Percentiles rank a stretch among this genome's conserved stretches.
phyloP scores from a whole-genome alignment of 768 basidiomycete species.

The Cantharellus cinnabarinus region DNA sequence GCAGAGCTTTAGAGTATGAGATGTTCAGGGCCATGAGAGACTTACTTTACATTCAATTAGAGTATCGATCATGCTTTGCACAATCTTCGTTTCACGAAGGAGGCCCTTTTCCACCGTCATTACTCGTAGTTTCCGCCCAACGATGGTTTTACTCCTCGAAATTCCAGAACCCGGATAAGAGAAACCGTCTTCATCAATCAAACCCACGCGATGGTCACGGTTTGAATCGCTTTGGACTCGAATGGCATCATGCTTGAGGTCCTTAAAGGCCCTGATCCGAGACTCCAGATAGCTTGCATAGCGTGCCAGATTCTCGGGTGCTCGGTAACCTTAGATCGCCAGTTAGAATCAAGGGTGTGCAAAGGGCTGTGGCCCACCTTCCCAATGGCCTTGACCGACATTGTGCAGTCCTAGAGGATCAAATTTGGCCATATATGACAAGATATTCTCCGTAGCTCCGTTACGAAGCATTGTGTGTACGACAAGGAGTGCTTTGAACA shows the following conservation, averaged over 20 bases:
- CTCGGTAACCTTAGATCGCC: constrained; percentile 42
- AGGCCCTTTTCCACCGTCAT: constrained; percentile 95
- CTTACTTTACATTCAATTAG: constrained; percentile 68
- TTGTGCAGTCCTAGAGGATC: constrained; percentile 70
- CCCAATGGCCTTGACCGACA: constrained; percentile 68
- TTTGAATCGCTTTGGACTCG: constrained; percentile 87
- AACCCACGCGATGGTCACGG: constrained; percentile 50
- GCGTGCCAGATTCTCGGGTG: constrained; percentile 67
- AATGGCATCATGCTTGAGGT: constrained; percentile 86
- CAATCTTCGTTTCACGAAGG: constrained; percentile 73
- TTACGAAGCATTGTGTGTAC: constrained; percentile 93
- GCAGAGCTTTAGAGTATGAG: neutral
- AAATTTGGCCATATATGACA: constrained; percentile 59
- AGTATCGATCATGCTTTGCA: constrained; percentile 77
- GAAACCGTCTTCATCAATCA: constrained; percentile 37
- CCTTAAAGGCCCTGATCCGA: constrained; percentile 70
- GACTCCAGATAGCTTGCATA: constrained; percentile 81
- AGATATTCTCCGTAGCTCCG: constrained; percentile 85
- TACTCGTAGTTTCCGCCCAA: constrained; percentile 64
- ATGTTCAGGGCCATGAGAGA: neutral
- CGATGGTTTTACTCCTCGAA: constrained; percentile 50
- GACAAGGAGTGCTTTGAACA: constrained; percentile 94
- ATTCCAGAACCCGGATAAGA: constrained; percentile 19
- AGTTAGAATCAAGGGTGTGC: neutral
- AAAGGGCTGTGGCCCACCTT: constrained; percentile 33